Percentiles rank a stretch among this genome's conserved stretches.
Evolutionary conservation across 495 filamentous ascomycete genomes (phyloP).

Genomic region (Arthonia radiata): DNA sequence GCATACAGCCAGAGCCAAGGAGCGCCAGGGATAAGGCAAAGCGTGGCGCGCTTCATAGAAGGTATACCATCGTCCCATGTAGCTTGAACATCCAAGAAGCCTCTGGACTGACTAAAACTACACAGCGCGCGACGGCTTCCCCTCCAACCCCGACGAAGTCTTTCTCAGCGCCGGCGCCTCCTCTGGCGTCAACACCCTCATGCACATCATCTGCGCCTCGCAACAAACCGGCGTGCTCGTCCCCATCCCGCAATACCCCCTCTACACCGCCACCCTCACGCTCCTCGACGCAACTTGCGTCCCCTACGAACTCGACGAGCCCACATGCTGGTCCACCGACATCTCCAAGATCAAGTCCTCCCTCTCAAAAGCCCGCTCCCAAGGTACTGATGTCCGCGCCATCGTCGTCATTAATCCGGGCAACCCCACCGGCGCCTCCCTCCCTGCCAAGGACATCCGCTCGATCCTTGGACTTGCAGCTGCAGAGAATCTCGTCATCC

Average conservation of each 20-base stretch:
- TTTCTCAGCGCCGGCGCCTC: constrained; percentile 82
- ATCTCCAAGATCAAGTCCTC: constrained; percentile 44
- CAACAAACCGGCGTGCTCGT: constrained; percentile 70
- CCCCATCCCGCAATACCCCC: constrained; percentile 90
- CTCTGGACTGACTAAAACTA: constrained; percentile 1
- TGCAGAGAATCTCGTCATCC: constrained; percentile 60
- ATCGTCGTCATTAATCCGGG: constrained; percentile 96
- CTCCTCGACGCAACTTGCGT: constrained; percentile 70
- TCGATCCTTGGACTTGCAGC: constrained; percentile 63
- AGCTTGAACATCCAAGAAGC: neutral
- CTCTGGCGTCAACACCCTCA: constrained; percentile 74
- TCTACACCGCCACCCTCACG: constrained; percentile 84
- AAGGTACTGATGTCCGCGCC: constrained; percentile 66
- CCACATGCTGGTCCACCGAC: constrained; percentile 66
- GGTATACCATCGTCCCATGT: constrained; percentile 18
- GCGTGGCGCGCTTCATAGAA: constrained; percentile 80
- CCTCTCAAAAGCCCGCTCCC: constrained; percentile 39
- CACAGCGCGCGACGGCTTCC: constrained; percentile 59
- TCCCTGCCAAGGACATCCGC: constrained; percentile 52
- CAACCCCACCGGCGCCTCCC: constrained; percentile 80
- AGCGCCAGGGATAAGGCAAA: constrained; percentile 58
- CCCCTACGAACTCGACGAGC: constrained; percentile 78
- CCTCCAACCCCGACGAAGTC: constrained; percentile 50
- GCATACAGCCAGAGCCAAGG: constrained; percentile 92
- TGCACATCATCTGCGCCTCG: constrained; percentile 64